Percentiles rank a stretch among this genome's conserved stretches.
Conservation (phyloP, 2,329 filamentous ascomycete species). For the Calcarisporium arbuscula region DNA sequence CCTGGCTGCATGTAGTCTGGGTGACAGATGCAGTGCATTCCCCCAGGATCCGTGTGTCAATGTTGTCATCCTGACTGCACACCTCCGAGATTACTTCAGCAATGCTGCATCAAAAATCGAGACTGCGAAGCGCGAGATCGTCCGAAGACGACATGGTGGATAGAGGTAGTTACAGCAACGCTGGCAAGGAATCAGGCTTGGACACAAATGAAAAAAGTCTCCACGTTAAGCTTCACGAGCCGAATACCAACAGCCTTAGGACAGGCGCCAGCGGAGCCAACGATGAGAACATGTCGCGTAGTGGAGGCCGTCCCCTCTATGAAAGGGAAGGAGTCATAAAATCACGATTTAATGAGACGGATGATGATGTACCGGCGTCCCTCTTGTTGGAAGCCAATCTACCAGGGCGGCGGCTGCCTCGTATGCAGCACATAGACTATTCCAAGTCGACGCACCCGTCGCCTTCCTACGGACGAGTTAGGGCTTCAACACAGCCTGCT, state of each 20-base stretch:
- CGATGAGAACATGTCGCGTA: too few relatives aligned
- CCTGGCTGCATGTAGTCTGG: too few relatives aligned
- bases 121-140: slow-evolving; percentile 25
- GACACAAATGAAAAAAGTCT: slow-evolving; percentile 48
- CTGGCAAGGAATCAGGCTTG: slow-evolving; percentile 35
- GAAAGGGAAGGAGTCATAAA: slow-evolving; percentile 18
- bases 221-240: slow-evolving; percentile 42
- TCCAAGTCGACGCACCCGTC: slow-evolving; percentile 39
- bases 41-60: not conserved
- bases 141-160: slow-evolving; percentile 45
- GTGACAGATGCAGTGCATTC: not conserved
- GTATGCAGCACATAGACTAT: slow-evolving; percentile 14
- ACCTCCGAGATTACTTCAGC: slow-evolving; percentile 37
- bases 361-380: slow-evolving; percentile 59
- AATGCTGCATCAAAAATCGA: slow-evolving; percentile 35
- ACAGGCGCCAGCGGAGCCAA: slow-evolving; percentile 41
- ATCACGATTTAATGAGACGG: slow-evolving; percentile 42
- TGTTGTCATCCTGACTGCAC: slow-evolving; percentile 7
- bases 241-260: slow-evolving; percentile 40
- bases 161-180: slow-evolving; percentile 32
- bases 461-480: too few relatives aligned
- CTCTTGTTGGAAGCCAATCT: slow-evolving; percentile 52
- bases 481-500: too few relatives aligned
- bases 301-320: slow-evolving; percentile 23
- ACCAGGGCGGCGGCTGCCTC: slow-evolving; percentile 6